Evolutionary conservation across 2,329 filamentous ascomycete species (phyloP).

Genomic region (Exophiala calicioides): DNA sequence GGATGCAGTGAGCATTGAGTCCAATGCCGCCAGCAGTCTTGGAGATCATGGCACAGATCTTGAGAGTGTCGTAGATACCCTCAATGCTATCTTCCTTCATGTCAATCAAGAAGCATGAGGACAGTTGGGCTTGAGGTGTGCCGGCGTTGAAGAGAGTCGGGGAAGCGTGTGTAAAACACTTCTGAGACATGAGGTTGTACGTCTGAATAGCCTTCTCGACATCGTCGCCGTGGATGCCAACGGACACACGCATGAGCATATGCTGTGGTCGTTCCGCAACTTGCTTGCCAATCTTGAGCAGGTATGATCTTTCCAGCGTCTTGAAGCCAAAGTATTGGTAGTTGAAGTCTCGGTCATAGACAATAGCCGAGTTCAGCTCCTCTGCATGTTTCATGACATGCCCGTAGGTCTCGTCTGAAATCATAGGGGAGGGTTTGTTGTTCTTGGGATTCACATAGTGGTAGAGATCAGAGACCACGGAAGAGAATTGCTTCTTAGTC

Average conservation of each 20-base stretch:
- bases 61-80: constrained; percentile 97
- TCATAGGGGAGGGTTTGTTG: constrained; percentile 82
- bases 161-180: constrained; percentile 97
- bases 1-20: constrained; percentile 93
- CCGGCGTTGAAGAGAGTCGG: constrained; percentile 98
- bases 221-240: constrained; percentile 93
- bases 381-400: constrained; percentile 94
- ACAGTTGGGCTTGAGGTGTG: constrained; percentile 89
- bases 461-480: constrained; percentile 89
- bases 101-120: constrained; percentile 97
- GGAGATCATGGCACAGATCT: constrained; percentile 99
- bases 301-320: constrained; percentile 95
- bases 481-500: constrained; percentile 99
- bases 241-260: constrained; percentile 99
- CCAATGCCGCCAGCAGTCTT: constrained; percentile 99
- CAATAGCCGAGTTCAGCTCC: constrained; percentile 96
- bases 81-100: constrained; percentile 99
- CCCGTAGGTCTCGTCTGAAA: constrained; percentile 85
- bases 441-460: constrained; percentile 97
- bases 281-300: constrained; percentile 92
- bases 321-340: constrained; percentile 99
- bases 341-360: constrained; percentile 99
- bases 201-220: constrained; percentile 95
- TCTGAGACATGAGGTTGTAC: constrained; percentile 98
- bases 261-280: constrained; percentile 97